Evolutionary conservation across 345 rosid species (phyloP).

Genomic region (Eucalyptus polybractea): DNA sequence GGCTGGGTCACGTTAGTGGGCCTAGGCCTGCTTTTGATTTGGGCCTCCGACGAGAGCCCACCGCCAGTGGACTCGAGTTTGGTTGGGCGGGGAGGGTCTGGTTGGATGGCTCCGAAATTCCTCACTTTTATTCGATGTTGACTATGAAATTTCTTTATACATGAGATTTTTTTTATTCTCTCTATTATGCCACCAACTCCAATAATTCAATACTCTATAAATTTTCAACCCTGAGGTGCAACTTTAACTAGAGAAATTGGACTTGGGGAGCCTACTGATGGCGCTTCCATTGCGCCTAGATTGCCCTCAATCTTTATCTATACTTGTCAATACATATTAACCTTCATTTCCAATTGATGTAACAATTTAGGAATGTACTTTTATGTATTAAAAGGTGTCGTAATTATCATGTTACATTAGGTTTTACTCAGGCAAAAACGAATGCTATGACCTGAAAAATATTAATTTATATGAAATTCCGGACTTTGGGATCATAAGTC

Average conservation of each 20-base stretch:
- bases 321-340: not conserved
- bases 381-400: not conserved
- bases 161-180: not conserved
- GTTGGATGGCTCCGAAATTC: not conserved
- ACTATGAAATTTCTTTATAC: not conserved
- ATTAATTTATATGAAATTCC: not conserved
- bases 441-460: not conserved
- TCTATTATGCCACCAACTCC: not conserved
- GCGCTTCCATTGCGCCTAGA: not conserved
- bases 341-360: not conserved
- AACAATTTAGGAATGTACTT: not conserved
- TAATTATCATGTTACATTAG: not conserved
- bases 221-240: not conserved
- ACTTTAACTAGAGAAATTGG: not conserved
- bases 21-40: not conserved
- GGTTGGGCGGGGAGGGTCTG: not conserved
- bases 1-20: not conserved
- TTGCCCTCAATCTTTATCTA: not conserved
- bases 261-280: not conserved
- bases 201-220: not conserved
- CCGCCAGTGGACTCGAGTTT: not conserved
- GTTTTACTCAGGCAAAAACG: not conserved
- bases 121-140: not conserved
- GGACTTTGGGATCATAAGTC: fast-evolving
- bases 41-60: not conserved